phyloP scores from a whole-genome alignment of 352 stramenopile genomes.

The Phytophthora quininea region DNA sequence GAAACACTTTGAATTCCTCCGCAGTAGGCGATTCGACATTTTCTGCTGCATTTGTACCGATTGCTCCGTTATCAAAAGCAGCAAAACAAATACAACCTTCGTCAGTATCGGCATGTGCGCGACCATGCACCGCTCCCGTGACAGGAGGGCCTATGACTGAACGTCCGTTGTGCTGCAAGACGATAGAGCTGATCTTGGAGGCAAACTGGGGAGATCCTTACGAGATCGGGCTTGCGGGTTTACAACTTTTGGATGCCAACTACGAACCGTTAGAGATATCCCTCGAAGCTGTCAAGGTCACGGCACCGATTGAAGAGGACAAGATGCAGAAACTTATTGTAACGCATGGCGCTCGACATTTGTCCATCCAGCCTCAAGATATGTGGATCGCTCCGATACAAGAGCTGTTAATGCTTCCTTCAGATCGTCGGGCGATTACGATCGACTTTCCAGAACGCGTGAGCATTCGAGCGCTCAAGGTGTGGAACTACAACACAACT shows the following conservation, averaged over 20 bases:
- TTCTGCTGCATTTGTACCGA: constrained; percentile 26
- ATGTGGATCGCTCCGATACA: constrained; percentile 73
- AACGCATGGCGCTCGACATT: constrained; percentile 49
- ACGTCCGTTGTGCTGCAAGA: constrained; percentile 51
- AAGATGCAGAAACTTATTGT: constrained; percentile 46
- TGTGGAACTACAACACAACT: constrained; percentile 85
- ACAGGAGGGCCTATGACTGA: constrained; percentile 46
- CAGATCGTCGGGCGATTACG: constrained; percentile 40
- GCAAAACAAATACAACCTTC: constrained; percentile 40
- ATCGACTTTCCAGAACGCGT: constrained; percentile 59
- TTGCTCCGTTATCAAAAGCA: constrained; percentile 51
- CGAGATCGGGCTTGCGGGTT: constrained; percentile 61
- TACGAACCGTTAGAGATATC: constrained; percentile 47
- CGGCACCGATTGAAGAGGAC: constrained; percentile 39
- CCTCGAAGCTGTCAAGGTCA: constrained; percentile 32
- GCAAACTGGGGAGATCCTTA: constrained; percentile 80
- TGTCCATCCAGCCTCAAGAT: constrained; percentile 49
- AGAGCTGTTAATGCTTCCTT: constrained; percentile 42
- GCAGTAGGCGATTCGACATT: constrained; percentile 10
- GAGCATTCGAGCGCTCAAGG: constrained; percentile 56
- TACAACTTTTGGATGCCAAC: constrained; percentile 68
- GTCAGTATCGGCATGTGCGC: constrained; percentile 31
- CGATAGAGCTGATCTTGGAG: constrained; percentile 59
- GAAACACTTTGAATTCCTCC: constrained; percentile 24
- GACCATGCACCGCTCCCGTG: constrained; percentile 71